phyloP scores from a whole-genome alignment of 225 moss, liverwort and hornwort species.

The Thuidium tamariscinum region DNA sequence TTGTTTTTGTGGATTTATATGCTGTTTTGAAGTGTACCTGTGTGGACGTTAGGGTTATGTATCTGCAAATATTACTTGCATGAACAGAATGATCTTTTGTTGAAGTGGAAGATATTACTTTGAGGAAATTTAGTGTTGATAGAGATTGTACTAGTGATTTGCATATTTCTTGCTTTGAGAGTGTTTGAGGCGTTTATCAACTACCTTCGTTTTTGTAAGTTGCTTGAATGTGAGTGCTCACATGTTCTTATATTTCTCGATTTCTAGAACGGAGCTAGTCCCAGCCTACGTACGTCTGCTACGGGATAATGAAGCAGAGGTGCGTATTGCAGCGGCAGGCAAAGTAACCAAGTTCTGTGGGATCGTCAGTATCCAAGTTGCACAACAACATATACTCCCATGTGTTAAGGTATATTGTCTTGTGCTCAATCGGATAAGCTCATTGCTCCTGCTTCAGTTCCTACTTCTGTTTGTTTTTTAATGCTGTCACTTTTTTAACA shows the following conservation, averaged over 20 bases:
- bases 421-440: not conserved
- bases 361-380: constrained; percentile 77
- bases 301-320: constrained; percentile 96
- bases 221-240: not conserved
- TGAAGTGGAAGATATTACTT: not conserved
- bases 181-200: not conserved
- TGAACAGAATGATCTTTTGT: not conserved
- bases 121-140: not conserved
- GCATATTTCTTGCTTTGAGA: not conserved
- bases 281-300: constrained; percentile 90
- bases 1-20: not conserved
- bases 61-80: not conserved
- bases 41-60: not conserved
- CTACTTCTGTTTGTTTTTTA: not conserved
- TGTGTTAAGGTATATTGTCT: constrained; percentile 69
- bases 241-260: not conserved
- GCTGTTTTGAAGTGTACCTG: not conserved
- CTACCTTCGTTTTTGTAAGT: not conserved
- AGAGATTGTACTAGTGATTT: not conserved
- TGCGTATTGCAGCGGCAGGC: constrained; percentile 91
- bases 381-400: constrained; percentile 87
- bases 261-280: constrained; percentile 78
- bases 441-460: not conserved
- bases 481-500: not conserved
- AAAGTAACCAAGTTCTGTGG: constrained; percentile 98